Base-by-base conservation (phyloP, 2,329 filamentous ascomycete genomes). In the Sporothrix phasma region DNA sequence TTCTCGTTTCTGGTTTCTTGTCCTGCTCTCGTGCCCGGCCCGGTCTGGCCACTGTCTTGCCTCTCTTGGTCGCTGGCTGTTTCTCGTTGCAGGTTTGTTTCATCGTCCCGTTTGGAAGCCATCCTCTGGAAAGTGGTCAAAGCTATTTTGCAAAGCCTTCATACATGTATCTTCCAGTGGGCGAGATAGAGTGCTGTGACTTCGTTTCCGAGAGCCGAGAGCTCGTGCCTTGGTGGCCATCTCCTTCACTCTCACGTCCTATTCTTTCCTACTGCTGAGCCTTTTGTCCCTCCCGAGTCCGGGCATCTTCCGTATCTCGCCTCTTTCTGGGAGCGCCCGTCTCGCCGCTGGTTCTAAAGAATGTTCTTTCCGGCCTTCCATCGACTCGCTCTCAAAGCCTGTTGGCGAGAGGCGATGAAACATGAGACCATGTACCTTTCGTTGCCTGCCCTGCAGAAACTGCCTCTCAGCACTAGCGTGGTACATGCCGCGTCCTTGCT, bases 1-100 rank as follows among this genome's bases (percentile, higher is more conserved):
- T 56, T 39, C 10, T 56, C 17, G n/a, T 37, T 13, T 37, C 34
- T 37, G 8, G 17, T 41, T 26, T 61, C 29, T 53, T 56, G 24
- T 49, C 62, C 31, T 54, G 37, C 29, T 56, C 19, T 22, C 43
- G 26, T 29, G 37, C 11, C 26, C 61, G 51, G 53, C 24, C 53
- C 56, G 56, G 46, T 58, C 54, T 47, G 58, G 62, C 37, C 26
- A 22, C 61, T 37, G 29, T 39, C 31, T 47, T 31, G 43, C 6
- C 43, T 29, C 5, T 60, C 22, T 37, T 39, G 41, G n/a, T 37
- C 46, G 19, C 54, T 56, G n/a, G 17, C 46, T 22, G 37, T 7
- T 19, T 37, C n/a, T 43, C 31, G 67, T 68, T 62, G 67, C 67
- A 68, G 62, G 61, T 54, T 41, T 19, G 67, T 68, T 67, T 68